phyloP scores from a whole-genome alignment of 2,329 filamentous ascomycete species.

The Aspergillus chevalieri region DNA sequence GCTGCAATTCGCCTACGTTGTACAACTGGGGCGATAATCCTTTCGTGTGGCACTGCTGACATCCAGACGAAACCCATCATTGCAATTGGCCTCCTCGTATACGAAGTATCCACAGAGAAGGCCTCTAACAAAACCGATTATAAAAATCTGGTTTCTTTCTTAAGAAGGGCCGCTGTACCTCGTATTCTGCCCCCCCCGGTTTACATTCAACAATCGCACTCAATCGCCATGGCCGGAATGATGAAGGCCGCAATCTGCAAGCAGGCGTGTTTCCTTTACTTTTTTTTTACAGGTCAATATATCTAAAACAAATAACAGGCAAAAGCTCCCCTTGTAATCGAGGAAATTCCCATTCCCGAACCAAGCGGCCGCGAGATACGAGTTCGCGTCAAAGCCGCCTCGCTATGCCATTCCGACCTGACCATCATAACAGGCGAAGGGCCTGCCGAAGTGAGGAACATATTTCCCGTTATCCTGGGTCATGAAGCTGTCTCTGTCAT shows the following conservation, averaged over 20 bases:
- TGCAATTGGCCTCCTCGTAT: too few relatives aligned
- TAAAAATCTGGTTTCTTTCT: too few relatives aligned
- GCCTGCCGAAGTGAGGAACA: background rate
- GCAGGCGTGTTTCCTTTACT: constrained; percentile 1
- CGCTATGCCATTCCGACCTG: constrained; percentile 37
- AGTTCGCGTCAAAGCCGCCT: constrained; percentile 34
- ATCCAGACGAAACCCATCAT: too few relatives aligned
- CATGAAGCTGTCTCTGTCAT: constrained; percentile 46
- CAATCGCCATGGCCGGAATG: background rate
- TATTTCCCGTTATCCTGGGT: constrained; percentile 30
- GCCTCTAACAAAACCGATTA: too few relatives aligned
- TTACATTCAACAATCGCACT: too few relatives aligned
- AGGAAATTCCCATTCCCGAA: constrained; percentile 40
- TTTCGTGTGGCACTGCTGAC: too few relatives aligned
- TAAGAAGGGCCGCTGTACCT: too few relatives aligned
- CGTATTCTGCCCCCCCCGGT: too few relatives aligned
- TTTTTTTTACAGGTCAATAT: background rate
- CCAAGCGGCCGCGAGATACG: constrained; percentile 38
- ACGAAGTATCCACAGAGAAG: too few relatives aligned
- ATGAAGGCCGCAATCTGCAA: constrained; percentile 12
- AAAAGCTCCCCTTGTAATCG: constrained; percentile 27
- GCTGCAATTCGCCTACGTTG: too few relatives aligned
- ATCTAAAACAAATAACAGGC: background rate
- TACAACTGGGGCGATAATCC: too few relatives aligned
- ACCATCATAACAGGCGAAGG: constrained; percentile 10